Percentiles rank a stretch among this genome's conserved stretches.
These are phyloP conservation scores for Hydnum rufescens DNA, from an alignment of 768 basidiomycete genomes.

Conservation along the genomic window DNA sequence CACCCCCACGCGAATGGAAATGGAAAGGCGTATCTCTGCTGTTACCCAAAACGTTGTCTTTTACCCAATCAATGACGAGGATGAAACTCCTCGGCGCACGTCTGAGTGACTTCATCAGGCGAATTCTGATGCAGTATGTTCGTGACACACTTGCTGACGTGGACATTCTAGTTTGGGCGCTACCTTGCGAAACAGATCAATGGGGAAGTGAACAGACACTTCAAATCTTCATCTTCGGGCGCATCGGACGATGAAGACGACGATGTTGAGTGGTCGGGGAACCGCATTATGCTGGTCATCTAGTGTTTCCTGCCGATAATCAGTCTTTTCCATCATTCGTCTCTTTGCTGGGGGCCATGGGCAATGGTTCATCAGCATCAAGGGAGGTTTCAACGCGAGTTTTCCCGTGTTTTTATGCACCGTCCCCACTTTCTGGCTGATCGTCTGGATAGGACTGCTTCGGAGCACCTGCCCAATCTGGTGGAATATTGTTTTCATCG, in stretches of 20 bases:
- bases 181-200: conserved; percentile 62
- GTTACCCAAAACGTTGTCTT: conserved; percentile 21
- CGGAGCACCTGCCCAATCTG: too few species aligned
- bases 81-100: conserved; percentile 13
- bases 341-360: too few species aligned
- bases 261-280: conserved; percentile 66
- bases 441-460: too few species aligned
- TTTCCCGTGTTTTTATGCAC: too few species aligned
- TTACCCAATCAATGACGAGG: conserved; percentile 27
- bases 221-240: conserved; percentile 31
- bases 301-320: neutral
- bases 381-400: too few species aligned
- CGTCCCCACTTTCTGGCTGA: too few species aligned
- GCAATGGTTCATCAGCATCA: too few species aligned
- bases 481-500: too few species aligned
- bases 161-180: conserved; percentile 48
- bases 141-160: conserved; percentile 13
- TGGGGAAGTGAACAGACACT: conserved; percentile 28
- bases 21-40: conserved; percentile 8
- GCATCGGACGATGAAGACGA: conserved; percentile 35
- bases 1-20: conserved; percentile 8
- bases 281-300: neutral
- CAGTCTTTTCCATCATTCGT: too few species aligned
- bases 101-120: neutral
- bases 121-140: conserved; percentile 18